Conservation (phyloP, 1,284 basidiomycete genomes). For the Rhodotorula mucilaginosa region DNA sequence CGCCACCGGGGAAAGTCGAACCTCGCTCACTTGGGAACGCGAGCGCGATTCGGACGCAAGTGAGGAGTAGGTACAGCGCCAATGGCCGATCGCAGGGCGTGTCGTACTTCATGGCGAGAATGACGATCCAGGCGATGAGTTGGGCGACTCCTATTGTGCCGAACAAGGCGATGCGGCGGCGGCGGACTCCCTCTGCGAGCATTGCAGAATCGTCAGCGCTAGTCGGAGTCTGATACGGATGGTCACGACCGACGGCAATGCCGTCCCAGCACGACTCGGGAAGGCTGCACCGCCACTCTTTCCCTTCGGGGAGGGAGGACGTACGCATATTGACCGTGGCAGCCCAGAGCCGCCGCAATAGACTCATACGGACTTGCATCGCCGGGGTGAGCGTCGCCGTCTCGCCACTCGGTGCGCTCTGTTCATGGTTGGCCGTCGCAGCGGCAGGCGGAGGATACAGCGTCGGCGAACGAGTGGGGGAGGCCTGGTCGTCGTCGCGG, state of each 20-base stretch:
- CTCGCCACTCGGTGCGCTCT: not conserved
- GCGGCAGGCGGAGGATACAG: not conserved
- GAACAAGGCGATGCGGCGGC: slow-evolving; percentile 21
- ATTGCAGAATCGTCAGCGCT: too few relatives aligned
- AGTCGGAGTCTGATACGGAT: too few relatives aligned
- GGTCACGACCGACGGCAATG: too few relatives aligned
- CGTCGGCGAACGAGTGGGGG: too few relatives aligned
- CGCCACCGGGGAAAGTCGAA: not conserved
- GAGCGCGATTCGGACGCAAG: slow-evolving; percentile 33
- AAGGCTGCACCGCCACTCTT: not conserved
- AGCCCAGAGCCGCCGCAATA: slow-evolving; percentile 6
- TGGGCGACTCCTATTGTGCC: slow-evolving; percentile 24
- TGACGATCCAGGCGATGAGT: slow-evolving; percentile 38
- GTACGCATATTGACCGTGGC: slow-evolving; percentile 11
- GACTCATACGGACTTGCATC: slow-evolving; percentile 9
- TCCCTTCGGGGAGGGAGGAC: not conserved
- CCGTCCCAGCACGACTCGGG: not conserved
- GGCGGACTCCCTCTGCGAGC: slow-evolving; percentile 8
- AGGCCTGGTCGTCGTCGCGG: too few relatives aligned
- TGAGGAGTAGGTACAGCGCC: slow-evolving; percentile 35
- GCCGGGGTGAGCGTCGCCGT: slow-evolving; percentile 3
- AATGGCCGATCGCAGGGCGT: slow-evolving; percentile 39
- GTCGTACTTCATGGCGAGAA: slow-evolving; percentile 26
- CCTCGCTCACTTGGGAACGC: slow-evolving; percentile 30
- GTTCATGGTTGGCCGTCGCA: not conserved